Base-by-base conservation (phyloP, 768 basidiomycete species). In the Podaxis mareebaensis region DNA sequence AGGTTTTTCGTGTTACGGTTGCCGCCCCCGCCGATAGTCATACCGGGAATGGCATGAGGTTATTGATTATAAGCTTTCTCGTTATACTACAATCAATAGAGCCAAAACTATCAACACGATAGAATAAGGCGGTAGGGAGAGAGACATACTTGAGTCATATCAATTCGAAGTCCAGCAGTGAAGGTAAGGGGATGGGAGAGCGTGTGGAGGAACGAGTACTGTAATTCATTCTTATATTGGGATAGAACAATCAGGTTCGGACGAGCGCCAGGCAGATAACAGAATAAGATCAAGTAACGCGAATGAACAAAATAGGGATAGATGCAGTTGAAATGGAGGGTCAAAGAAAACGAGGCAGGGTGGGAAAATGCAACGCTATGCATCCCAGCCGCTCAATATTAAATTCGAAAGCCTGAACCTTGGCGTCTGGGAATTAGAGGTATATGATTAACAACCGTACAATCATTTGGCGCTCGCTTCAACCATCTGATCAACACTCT, bases 1-100 rank as follows among this genome's bases (percentile, higher is more conserved):
- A 75, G 58, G 64, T 75, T 75, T 62, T 73, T 75, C 24, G 71
- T 73, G 61, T 78, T 78, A 26, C 75, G 68, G 65, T 78, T 77
- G 17, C 74, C 75, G 39, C 73, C 74, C 26, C 68, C 68, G 12
- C n/a, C 42, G 39, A 70, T 67, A n/a, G 64, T 57, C 74, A 77
- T 77, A 26, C 67, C 68, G 5, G 64, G 54, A 4, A 24, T 28
- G n/a, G 46, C 54, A 13, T 51, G 54, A 26, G 61, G 61, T 51
- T 63, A 55, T 39, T 57, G 61, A 4, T 13, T 30, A 8, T 46
- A 30, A 15, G 53, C 8, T 17, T 63, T 33, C 24, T 63, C 17
- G 22, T 12, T 5, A 30, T 55, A 36, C 58, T 59, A 49, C 17
- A 15, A 44, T 15, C 15, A 44, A 15, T 12, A 6, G 13, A 44